Base-by-base conservation (phyloP, 2,329 filamentous ascomycete species). In the Colletotrichum tamarilloi region DNA sequence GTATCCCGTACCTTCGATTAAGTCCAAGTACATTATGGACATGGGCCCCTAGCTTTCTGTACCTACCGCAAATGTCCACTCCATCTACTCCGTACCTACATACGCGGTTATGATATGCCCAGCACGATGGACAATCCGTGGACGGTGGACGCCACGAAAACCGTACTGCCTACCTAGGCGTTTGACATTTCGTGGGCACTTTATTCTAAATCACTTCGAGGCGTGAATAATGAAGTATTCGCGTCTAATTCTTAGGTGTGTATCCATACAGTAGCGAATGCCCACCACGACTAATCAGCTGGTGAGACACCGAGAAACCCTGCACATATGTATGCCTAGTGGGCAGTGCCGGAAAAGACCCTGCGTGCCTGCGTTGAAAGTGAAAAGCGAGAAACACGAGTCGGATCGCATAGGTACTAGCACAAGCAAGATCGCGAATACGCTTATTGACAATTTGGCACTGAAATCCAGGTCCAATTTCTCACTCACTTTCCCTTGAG, bases 31-130 rank as follows among this genome's bases (percentile, higher is more conserved):
- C 14, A 42, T 42, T 7, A 58, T 63, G 30, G 22, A 56, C 66
- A 72, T 64, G 66, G 16, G 69, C 68, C 66, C 52, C 65, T 53
- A 46, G 62, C 24, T n/a, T 65, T 28, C 19, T 55, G 12, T 26
- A 56, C 24, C 32, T 26, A 56, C 14, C 38, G 38, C 16, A 42
- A 19, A 42, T 42, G 16, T 42, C 38, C 38, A 42, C 14, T 42
- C 38, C 38, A 42, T 42, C 38, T 55, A 19, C 14, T 19, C 16
- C 22, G 52, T 24, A 55, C 11, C 26, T 14, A 58, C 32, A 35
- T 35, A 35, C 32, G 32, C 32, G 32, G 32, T 35, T 35, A 35
- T 35, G 32, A 35, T n/a, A 14, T 28, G 9, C 56, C 28, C 22
- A 58, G 19, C 53, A 22, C 49, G 26, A 53, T 30, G 32, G 35